These are phyloP conservation scores for Rhipidocladum racemiflorum DNA, from an alignment of 176 grass and related monocot species.

Conservation along the genomic window DNA sequence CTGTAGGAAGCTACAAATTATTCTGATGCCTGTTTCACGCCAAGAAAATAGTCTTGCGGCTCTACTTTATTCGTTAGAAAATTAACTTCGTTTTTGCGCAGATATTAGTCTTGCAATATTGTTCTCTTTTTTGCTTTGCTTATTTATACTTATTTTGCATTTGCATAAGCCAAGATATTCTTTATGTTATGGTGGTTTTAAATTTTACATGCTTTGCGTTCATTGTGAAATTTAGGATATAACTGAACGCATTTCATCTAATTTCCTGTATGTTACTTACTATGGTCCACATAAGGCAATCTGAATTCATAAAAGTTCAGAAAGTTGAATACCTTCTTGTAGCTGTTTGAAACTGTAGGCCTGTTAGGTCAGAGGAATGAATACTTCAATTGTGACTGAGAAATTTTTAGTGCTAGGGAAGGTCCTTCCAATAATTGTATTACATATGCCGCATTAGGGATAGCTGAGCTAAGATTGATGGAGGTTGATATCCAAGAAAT, in stretches of 20 bases:
- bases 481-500: background rate
- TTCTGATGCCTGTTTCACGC: constrained; percentile 22
- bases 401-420: background rate
- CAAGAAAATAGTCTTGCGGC: background rate
- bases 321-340: background rate
- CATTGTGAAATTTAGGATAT: constrained; percentile 1
- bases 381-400: background rate
- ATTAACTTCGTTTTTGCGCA: background rate
- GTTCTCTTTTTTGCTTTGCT: background rate
- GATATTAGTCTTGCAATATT: background rate
- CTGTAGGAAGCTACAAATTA: constrained; percentile 3
- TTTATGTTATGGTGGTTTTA: background rate
- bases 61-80: background rate
- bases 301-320: background rate
- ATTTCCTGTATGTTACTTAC: background rate
- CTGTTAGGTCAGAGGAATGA: background rate
- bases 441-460: background rate
- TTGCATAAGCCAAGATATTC: background rate
- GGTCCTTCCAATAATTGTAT: constrained; percentile 2
- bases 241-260: background rate
- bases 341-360: constrained; percentile 3
- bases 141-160: background rate
- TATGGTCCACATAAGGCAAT: background rate
- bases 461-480: background rate
- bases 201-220: background rate